Base-by-base conservation (phyloP, 768 basidiomycete species). In the Boletus bicolor region DNA sequence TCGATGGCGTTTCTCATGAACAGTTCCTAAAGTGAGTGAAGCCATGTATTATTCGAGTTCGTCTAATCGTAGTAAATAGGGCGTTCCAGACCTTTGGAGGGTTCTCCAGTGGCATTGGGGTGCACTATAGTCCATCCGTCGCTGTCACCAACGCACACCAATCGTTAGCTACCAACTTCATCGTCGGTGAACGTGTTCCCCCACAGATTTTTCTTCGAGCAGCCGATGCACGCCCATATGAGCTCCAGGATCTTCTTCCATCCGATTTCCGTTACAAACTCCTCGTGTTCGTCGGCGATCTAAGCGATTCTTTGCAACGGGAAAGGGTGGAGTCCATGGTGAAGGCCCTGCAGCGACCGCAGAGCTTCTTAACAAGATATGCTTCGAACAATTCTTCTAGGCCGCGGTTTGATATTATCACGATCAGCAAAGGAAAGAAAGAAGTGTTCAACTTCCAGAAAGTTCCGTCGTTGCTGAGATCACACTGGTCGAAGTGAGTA, bases 221-320 rank as follows among this genome's bases (percentile, higher is more conserved):
- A 0, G 79, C 78, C 24, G 81, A 82, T 53, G 73, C 73, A 17
- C 70, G 73, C 12, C 75, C 79, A 24, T 71, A 67, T 56, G 77
- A 84, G 57, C 64, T 83, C 10, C 82, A 82, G 44, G 82, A 82
- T 59, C 66, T 78, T 17, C 68, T 80, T 45, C 75, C 74, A 1
- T 69, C 78, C 3, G 77, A 83, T 63, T 72, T 72, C 44, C 74
- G 78, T 42, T 83, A 77, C 71, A 79, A 82, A 56, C 32, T 83
- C 24, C 55, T 83, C 49, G 57, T 79, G 17, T 82, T 82, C 62
- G 60, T 65, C 0, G 81, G 80, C 7, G 71, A 79, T 26, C 32
- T 69, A 12, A 41, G 37, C 14, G 30, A 57, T 37, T 17, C 62
- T 24, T 19, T 14, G 24, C 71, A 77, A 45, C 45, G 34, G 17